Evolutionary conservation across 805 yeast genomes (phyloP).

Genomic region (Yamadazyma phyllophila): DNA sequence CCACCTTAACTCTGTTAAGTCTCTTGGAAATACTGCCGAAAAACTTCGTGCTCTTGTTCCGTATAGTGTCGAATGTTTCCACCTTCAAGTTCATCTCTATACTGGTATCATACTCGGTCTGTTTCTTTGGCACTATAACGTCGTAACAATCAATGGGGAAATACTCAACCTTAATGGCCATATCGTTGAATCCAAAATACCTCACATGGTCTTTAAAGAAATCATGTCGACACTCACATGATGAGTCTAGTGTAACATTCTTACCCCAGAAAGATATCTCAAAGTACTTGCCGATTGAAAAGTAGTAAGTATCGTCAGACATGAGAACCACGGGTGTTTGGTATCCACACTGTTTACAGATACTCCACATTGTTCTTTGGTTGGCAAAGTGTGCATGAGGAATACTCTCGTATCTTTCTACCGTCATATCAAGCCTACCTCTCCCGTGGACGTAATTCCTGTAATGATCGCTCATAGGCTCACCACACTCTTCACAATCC

Average conservation of each 20-base stretch:
- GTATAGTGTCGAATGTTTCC: conserved; percentile 55
- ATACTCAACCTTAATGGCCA: conserved; percentile 77
- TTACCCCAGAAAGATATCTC: conserved; percentile 77
- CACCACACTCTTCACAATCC: conserved; percentile 79
- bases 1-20: conserved; percentile 71
- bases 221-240: conserved; percentile 67
- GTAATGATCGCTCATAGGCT: conserved; percentile 67
- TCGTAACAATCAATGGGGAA: conserved; percentile 74
- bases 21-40: conserved; percentile 73
- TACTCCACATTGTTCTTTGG: conserved; percentile 86
- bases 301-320: conserved; percentile 85
- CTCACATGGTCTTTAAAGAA: conserved; percentile 78
- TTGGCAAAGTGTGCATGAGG: conserved; percentile 20
- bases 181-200: conserved; percentile 77
- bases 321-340: conserved; percentile 76
- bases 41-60: conserved; percentile 53
- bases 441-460: conserved; percentile 85
- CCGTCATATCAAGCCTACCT: conserved; percentile 74
- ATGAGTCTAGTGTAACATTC: conserved; percentile 20
- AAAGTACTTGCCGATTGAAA: conserved; percentile 89
- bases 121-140: conserved; percentile 71
- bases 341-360: conserved; percentile 74
- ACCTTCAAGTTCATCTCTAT: conserved; percentile 67
- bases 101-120: conserved; percentile 68
- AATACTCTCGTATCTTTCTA: conserved; percentile 48